Percentiles rank a stretch among this genome's conserved stretches.
Conservation (phyloP, 139 green algal genomes). For the Ulvella scutata region DNA sequence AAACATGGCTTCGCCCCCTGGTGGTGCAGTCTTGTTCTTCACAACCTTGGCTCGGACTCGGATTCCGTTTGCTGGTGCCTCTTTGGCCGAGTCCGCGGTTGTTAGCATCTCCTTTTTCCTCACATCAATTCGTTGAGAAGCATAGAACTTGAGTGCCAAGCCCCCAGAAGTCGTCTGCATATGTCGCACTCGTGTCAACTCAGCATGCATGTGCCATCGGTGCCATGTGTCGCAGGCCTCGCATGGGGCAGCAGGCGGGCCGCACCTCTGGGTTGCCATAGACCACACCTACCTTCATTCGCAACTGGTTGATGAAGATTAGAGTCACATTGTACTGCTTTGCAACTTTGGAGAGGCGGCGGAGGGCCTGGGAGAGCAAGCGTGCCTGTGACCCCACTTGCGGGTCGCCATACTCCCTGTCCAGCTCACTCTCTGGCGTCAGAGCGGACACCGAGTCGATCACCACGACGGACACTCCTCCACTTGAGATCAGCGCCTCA, state of each 20-base stretch:
- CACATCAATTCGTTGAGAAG: slow-evolving; percentile 48
- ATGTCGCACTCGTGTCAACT: background rate
- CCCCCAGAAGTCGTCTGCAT: slow-evolving; percentile 62
- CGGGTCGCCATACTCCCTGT: slow-evolving; percentile 68
- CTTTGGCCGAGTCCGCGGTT: slow-evolving; percentile 18
- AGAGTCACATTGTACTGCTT: slow-evolving; percentile 58
- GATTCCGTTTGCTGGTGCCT: slow-evolving; percentile 37
- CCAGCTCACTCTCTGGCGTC: slow-evolving; percentile 74
- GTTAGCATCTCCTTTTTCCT: slow-evolving; percentile 50
- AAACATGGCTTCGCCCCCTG: slow-evolving; percentile 58
- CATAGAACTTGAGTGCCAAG: slow-evolving; percentile 92
- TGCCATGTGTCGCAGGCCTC: background rate
- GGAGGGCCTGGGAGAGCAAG: slow-evolving; percentile 81
- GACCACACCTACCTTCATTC: slow-evolving; percentile 81
- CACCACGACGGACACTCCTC: slow-evolving; percentile 66
- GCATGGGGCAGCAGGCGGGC: background rate
- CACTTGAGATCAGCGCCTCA: slow-evolving; percentile 10
- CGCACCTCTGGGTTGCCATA: slow-evolving; percentile 79
- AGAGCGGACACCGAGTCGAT: slow-evolving; percentile 90
- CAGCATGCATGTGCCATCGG: background rate
- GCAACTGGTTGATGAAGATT: slow-evolving; percentile 90
- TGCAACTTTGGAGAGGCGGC: slow-evolving; percentile 74
- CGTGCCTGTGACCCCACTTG: slow-evolving; percentile 77
- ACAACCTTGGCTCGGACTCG: slow-evolving; percentile 56
- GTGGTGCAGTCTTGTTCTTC: slow-evolving; percentile 89